A percentile compares a stretch with the other conserved stretches of the same genome.
phyloP scores from a whole-genome alignment of 345 rosid genomes.

The Salix exigua region DNA sequence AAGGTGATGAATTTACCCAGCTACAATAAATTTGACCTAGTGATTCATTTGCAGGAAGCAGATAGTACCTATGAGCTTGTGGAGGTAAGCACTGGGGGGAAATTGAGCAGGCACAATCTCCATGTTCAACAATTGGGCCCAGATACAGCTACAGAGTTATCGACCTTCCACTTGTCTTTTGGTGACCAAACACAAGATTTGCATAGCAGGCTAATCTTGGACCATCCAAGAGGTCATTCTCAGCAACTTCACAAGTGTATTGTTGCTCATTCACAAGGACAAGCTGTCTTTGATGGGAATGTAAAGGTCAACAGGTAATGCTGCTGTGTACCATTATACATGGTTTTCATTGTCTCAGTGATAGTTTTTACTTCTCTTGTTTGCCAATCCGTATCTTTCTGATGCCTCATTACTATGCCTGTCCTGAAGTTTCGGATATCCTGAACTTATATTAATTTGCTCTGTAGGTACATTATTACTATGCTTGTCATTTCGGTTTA shows the following conservation, averaged over 20 bases:
- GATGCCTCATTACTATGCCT: neutral
- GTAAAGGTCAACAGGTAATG: slow-evolving; percentile 76
- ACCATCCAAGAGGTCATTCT: slow-evolving; percentile 78
- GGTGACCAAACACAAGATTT: slow-evolving; percentile 83
- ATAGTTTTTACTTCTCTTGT: neutral
- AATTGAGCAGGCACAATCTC: slow-evolving; percentile 83
- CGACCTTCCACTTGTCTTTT: slow-evolving; percentile 70
- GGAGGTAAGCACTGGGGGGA: slow-evolving; percentile 92
- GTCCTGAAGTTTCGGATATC: neutral
- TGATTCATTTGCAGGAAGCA: slow-evolving; percentile 47
- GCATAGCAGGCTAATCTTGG: slow-evolving; percentile 76
- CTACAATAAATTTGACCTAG: neutral
- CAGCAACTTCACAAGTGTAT: slow-evolving; percentile 92
- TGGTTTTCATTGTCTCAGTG: neutral
- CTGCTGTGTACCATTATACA: neutral
- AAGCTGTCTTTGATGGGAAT: slow-evolving; percentile 93
- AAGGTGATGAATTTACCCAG: neutral
- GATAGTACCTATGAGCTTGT: slow-evolving; percentile 73
- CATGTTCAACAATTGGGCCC: slow-evolving; percentile 88
- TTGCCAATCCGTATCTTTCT: neutral
- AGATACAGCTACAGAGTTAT: slow-evolving; percentile 71
- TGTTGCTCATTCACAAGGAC: slow-evolving; percentile 83
- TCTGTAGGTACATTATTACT: neutral
- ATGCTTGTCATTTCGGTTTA: neutral
- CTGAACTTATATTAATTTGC: neutral